Evolutionary conservation across 2,329 filamentous ascomycete genomes (phyloP).

Genomic region (Fusarium sp.): DNA sequence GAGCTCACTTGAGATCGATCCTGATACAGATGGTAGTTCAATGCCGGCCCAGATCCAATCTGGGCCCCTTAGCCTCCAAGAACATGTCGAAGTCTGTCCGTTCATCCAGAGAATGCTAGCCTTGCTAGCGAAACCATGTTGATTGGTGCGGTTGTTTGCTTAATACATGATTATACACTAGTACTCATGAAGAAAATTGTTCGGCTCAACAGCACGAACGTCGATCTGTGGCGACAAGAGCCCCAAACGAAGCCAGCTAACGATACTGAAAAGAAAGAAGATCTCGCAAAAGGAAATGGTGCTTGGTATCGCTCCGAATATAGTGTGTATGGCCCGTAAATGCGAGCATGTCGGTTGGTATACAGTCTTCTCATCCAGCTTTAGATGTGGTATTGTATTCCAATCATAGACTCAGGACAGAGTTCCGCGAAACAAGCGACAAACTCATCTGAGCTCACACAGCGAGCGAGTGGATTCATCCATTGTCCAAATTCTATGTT

Average conservation of each 20-base stretch:
- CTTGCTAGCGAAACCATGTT: not conserved
- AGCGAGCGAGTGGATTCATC: not conserved
- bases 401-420: constrained; percentile 17
- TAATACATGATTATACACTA: not conserved
- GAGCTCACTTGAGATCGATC: not conserved
- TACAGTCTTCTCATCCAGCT: constrained; percentile 23
- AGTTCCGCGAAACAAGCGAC: constrained; percentile 5
- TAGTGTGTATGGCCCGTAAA: not conserved
- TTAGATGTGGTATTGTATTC: constrained; percentile 11
- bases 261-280: constrained; percentile 3
- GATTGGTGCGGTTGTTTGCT: not conserved
- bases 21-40: not conserved
- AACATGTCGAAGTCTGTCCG: not conserved
- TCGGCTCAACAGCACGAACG: not conserved
- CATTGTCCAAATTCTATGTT: constrained; percentile 1
- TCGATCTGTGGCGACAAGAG: not conserved
- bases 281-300: constrained; percentile 16
- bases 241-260: not conserved
- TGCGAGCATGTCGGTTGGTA: constrained; percentile 1
- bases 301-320: not conserved
- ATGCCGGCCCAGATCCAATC: constrained; percentile 4
- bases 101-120: constrained; percentile 1
- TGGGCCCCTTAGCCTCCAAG: constrained; percentile 5
- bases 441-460: constrained; percentile 3
- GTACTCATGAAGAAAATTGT: not conserved